Conservation (phyloP, 345 rosid species). For the Eucalyptus grandis region DNA sequence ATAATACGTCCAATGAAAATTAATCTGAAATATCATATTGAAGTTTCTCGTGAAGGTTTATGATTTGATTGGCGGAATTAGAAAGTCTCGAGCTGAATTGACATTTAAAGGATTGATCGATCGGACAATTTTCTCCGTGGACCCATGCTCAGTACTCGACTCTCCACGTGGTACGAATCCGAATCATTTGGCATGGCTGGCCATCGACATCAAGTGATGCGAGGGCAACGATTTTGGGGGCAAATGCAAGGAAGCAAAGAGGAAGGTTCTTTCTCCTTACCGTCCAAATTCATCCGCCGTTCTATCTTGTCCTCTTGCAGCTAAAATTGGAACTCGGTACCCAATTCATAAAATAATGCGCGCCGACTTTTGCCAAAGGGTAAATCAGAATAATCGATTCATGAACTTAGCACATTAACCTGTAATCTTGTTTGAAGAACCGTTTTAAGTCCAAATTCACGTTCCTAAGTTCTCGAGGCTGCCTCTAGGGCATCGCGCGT, state of each 20-base stretch:
- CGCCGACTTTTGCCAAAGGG: not conserved
- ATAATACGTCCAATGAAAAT: rapidly evolving
- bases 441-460: not conserved
- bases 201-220: not conserved
- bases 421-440: not conserved
- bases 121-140: not conserved
- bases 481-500: not conserved
- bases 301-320: not conserved
- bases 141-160: not conserved
- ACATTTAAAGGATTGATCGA: rapidly evolving
- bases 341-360: not conserved
- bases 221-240: not conserved
- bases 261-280: not conserved
- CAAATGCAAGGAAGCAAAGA: not conserved
- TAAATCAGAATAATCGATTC: not conserved
- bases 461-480: not conserved
- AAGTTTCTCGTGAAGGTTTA: rapidly evolving
- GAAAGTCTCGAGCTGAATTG: rapidly evolving
- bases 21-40: rapidly evolving
- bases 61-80: not conserved
- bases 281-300: not conserved
- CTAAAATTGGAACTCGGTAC: not conserved
- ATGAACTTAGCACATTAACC: not conserved
- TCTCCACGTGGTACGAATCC: not conserved
- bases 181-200: not conserved